Evolutionary conservation across 768 basidiomycete genomes (phyloP), one percentile per base, ranked within the genome.

Genomic region (Heimioporus sp.): DNA sequence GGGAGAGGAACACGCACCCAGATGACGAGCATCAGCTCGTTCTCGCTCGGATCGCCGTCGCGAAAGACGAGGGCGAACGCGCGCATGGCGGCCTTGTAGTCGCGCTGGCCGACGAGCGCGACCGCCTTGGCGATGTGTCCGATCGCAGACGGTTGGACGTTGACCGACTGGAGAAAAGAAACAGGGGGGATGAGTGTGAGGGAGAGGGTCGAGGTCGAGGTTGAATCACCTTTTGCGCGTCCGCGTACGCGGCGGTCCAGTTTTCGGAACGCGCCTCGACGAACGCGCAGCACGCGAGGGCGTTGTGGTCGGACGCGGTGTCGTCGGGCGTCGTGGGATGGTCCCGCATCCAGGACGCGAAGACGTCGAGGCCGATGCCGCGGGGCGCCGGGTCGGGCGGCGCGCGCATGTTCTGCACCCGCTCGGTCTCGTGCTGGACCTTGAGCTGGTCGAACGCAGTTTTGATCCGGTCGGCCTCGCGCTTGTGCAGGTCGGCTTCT

Each of bases 41-140:
- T 53, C 24, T 53, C 52, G 11, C 16, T 30, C 40, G 36, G 37
- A 40, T 53, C 35, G 13, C 47, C 43, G 37, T 44, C 52, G 21
- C 48, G 52, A 28, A 53, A 48, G 28, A 49, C 52, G 31, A 44
- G 48, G 8, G 42, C 37, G 13, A 53, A 53, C 17, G 43, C 52
- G 24, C 48, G 36, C 21, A 44, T 21, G 10, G 47, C 52, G 13
- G 48, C 43, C 12, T 49, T 44, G 31, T 45, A 44, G 15, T 53
- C 52, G 16, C 31, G 20, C 28, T 53, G 42, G 0, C 52, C 47
- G 11, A 49, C 43, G 13, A 49, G 43, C 21, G 43, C 43, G 10
- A 49, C 31, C 13, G 52, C 28, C 10, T 44, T 53, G 11, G 52
- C 52, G 31, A 53, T 45, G 15, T 53, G 48, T 1, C 52, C 52